Evolutionary conservation across 805 yeast genomes (phyloP), one percentile per base, ranked within the genome.

Genomic region (Candida alai): DNA sequence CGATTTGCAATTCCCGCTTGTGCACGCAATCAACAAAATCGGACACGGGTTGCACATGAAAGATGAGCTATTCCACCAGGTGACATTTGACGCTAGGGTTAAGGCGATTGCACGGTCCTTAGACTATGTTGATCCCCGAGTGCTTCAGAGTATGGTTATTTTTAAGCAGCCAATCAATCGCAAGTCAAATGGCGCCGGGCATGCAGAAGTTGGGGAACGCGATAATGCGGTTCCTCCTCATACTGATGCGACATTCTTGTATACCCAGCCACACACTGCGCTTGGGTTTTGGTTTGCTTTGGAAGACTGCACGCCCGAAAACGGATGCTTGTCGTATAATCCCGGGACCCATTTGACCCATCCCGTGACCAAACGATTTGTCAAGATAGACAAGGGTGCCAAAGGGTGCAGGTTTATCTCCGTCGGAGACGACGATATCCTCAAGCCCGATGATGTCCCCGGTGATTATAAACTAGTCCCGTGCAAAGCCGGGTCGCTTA

Each of bases 281-380:
- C 54, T 83, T 24, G 94, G 94, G 2, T 84, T 80, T 51, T 84
- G 94, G 94, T 75, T 78, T 49, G 89, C 93, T 0, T 56, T 84
- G 42, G 87, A 84, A 46, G 84, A 81, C 46, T 84, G 93, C 52
- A 77, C 80, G 1, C 37, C 52, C 2, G 60, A 57, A 4, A 84
- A 84, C 54, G 93, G 94, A 0, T 82, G 90, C 39, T 60, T 84
- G 13, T 71, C 77, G 38, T 82, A 70, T 47, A 65, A 73, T 11
- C 87, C 89, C 0, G 90, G 89, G 0, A 73, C 85, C 3, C 93
- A 84, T 49, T 74, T 72, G 51, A 61, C 57, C 5, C 60, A 64
- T 22, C 77, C 78, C 1, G 66, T 84, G 3, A 62, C 64, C 7
- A 78, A 77, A 48, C 62, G 93, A 41, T 80, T 84, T 60, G 82